Base-by-base conservation (phyloP, 345 rosid genomes). In the Populus tremula region DNA sequence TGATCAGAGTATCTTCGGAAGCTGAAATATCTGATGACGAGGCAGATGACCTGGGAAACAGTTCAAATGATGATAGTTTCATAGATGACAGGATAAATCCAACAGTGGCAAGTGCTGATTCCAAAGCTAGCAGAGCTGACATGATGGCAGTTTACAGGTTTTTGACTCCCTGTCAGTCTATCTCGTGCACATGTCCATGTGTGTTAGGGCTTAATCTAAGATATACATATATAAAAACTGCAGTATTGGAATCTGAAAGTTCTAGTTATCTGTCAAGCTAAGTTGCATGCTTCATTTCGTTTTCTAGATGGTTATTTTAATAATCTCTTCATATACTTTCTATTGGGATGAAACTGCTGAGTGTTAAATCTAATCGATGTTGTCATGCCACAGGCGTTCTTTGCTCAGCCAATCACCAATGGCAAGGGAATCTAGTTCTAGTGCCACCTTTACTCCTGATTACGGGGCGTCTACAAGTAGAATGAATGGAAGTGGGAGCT, bases 61-160 rank as follows among this genome's bases (percentile, higher is more conserved):
- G 85, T 79, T 88, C 89, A 20, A 84, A 84, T 78, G 96, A 91
- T 65, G 92, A 87, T 78, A 90, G 98, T 86, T 95, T 95, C 84
- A 95, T 95, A 68, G 97, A 95, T 86, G 94, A 95, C 76, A 77
- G 89, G 74, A 83, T 84, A 82, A 83, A 88, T 84, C 92, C 87
- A 36, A 83, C 93, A 13, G 86, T 80, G 2, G 77, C 86, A 70
- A 85, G 84, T 84, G 83, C 91, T 75, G 94, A 86, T 80, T 79
- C 83, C 50, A 89, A 85, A 74, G 81, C 89, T 76, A 82, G 87
- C 84, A 82, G 87, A 75, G 82, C 87, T 84, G 97, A 95, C 87
- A 95, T 92, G 97, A 87, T 92, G 91, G 94, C 93, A 70, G 47
- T 95, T 72, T 95, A 95, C 91, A 93, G 99, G 99, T 94, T 54